A percentile compares a stretch with the other conserved stretches of the same genome.
Conservation (phyloP, 1,139 yeast species). For the Pneumocystis sp. region DNA sequence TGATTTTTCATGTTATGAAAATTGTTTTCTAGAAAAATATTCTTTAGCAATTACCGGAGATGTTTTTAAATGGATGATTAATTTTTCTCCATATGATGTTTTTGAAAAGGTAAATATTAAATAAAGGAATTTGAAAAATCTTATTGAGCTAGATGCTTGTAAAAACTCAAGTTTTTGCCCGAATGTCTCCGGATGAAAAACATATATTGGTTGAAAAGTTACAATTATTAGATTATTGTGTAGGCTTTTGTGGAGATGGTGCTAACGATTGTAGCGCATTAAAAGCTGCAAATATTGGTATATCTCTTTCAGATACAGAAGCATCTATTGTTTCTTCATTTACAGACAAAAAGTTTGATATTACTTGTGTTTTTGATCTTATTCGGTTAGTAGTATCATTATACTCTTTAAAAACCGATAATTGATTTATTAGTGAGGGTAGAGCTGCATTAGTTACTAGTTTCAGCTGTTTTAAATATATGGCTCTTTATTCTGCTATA, state of each 20-base stretch:
- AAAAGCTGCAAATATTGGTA: slow-evolving; percentile 94
- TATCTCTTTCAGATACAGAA: slow-evolving; percentile 90
- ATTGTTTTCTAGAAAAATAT: slow-evolving; percentile 28
- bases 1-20: not conserved
- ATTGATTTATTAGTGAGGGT: slow-evolving; percentile 41
- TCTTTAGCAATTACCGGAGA: slow-evolving; percentile 85
- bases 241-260: slow-evolving; percentile 95
- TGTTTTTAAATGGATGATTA: slow-evolving; percentile 61
- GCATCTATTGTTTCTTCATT: slow-evolving; percentile 98
- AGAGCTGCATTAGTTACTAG: slow-evolving; percentile 88
- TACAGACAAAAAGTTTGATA: slow-evolving; percentile 77
- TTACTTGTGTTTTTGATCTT: slow-evolving; percentile 80
- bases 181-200: slow-evolving; percentile 98
- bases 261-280: slow-evolving; percentile 90
- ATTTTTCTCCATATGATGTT: slow-evolving; percentile 20
- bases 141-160: slow-evolving; percentile 46
- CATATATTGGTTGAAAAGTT: slow-evolving; percentile 85
- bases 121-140: slow-evolving; percentile 7
- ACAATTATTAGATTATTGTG: slow-evolving; percentile 74
- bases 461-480: slow-evolving; percentile 91
- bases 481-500: slow-evolving; percentile 93
- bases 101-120: not conserved
- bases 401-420: not conserved
- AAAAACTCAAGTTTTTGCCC: slow-evolving; percentile 67
- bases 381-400: slow-evolving; percentile 29